phyloP scores from a whole-genome alignment of 352 stramenopile species.

The Pythium plurisporium region DNA sequence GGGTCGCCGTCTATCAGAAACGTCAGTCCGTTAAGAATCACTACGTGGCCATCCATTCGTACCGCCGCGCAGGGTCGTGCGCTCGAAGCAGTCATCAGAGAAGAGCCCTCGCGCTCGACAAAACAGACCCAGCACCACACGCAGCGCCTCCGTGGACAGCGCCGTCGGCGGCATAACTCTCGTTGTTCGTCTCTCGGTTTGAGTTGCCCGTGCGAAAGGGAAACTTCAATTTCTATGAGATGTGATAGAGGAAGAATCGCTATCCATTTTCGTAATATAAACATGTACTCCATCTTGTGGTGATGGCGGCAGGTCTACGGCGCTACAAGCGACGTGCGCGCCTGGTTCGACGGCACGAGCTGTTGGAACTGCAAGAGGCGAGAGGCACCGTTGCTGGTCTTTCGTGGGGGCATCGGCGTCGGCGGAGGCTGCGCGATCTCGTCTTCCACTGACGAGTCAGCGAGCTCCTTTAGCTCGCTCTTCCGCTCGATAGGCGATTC shows the following conservation, averaged over 20 bases:
- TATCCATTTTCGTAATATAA: too few relatives aligned
- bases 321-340: constrained; percentile 5
- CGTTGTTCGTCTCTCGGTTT: neutral
- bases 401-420: constrained; percentile 9
- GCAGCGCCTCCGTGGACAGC: constrained; percentile 19
- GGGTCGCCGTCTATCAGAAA: constrained; percentile 2
- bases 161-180: neutral
- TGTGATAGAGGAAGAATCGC: constrained; percentile 1
- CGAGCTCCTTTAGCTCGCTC: neutral
- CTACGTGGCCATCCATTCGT: neutral
- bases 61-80: neutral
- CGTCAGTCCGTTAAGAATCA: neutral
- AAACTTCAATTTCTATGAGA: constrained; percentile 25
- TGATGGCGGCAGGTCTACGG: too few relatives aligned
- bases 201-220: constrained; percentile 3
- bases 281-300: too few relatives aligned
- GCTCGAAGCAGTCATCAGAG: constrained; percentile 15
- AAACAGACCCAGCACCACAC: constrained; percentile 20
- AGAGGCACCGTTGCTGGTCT: constrained; percentile 22
- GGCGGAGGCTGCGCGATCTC: neutral
- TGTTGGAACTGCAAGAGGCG: constrained; percentile 49
- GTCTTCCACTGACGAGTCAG: neutral
- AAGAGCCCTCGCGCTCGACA: constrained; percentile 21
- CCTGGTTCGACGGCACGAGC: constrained; percentile 47
- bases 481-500: neutral